Percentiles rank a stretch among this genome's conserved stretches.
Evolutionary conservation across 2,329 filamentous ascomycete species (phyloP).

Genomic region (Fusarium beomiforme): DNA sequence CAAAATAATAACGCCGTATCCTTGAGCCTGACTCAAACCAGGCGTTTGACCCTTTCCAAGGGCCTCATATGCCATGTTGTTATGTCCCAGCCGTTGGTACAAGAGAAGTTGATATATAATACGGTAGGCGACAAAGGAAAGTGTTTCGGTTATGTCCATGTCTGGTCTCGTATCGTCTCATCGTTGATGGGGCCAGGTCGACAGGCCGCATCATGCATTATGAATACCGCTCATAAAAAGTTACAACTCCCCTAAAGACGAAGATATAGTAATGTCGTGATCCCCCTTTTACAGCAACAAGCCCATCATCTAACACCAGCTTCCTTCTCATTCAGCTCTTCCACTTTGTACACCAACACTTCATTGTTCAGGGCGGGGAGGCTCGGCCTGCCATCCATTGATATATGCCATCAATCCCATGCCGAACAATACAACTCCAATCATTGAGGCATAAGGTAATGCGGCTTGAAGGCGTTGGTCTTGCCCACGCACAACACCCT

Average conservation of each 20-base stretch:
- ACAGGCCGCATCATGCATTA: conserved; percentile 46
- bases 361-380: conserved; percentile 49
- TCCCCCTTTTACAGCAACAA: conserved; percentile 15
- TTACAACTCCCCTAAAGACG: conserved; percentile 37
- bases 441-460: conserved; percentile 82
- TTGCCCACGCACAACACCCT: conserved; percentile 53
- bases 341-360: conserved; percentile 19
- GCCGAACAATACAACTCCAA: conserved; percentile 82
- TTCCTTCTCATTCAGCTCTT: conserved; percentile 31
- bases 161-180: conserved; percentile 46
- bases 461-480: conserved; percentile 60
- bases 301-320: conserved; percentile 12
- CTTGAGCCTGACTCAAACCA: conserved; percentile 31
- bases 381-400: conserved; percentile 76
- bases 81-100: conserved; percentile 40
- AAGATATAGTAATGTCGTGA: conserved; percentile 39
- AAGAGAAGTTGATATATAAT: conserved; percentile 42
- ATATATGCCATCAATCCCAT: conserved; percentile 88
- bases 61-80: conserved; percentile 18
- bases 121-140: conserved; percentile 44
- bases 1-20: conserved; percentile 36
- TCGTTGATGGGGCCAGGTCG: conserved; percentile 41
- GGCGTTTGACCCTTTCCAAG: conserved; percentile 15
- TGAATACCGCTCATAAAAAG: conserved; percentile 43
- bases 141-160: conserved; percentile 45